Conservation (phyloP, 768 basidiomycete genomes). For the Tylopilus vinaceipallidus region DNA sequence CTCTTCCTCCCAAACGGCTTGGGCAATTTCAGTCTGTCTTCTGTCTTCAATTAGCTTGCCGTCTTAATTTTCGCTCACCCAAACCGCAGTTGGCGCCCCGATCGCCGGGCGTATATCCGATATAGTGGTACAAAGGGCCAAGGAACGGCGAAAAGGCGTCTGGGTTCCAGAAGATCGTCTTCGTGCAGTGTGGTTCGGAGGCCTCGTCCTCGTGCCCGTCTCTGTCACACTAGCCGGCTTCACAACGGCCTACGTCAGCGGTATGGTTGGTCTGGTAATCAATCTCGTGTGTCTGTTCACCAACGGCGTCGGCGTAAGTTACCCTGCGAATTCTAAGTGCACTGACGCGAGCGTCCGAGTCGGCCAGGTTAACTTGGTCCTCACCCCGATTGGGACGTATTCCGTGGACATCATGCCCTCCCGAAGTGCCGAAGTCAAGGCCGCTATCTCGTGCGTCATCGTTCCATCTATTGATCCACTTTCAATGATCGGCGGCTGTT, state of each 20-base stretch:
- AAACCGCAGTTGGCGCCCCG: constrained; percentile 52
- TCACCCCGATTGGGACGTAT: constrained; percentile 57
- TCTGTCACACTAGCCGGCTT: constrained; percentile 50
- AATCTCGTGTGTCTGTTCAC: constrained; percentile 57
- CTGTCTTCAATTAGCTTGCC: neutral
- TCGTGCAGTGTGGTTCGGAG: constrained; percentile 47
- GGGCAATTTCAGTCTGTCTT: constrained; percentile 23
- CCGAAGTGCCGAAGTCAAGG: constrained; percentile 63
- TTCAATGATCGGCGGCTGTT: too few relatives aligned
- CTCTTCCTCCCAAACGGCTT: constrained; percentile 28
- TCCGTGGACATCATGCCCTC: constrained; percentile 57
- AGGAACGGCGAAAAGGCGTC: constrained; percentile 46
- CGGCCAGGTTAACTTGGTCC: constrained; percentile 54
- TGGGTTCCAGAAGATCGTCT: constrained; percentile 74
- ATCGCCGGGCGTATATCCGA: constrained; percentile 62
- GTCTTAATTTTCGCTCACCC: neutral
- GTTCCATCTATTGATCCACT: too few relatives aligned
- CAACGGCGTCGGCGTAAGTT: constrained; percentile 61
- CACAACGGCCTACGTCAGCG: constrained; percentile 48
- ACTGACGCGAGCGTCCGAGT: too few relatives aligned
- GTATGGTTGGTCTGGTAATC: constrained; percentile 46
- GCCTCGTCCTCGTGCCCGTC: constrained; percentile 49
- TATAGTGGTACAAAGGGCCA: constrained; percentile 45
- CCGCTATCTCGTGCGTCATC: constrained; percentile 48
- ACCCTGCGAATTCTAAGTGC: too few relatives aligned